A percentile compares a stretch with the other conserved stretches of the same genome.
phyloP scores from a whole-genome alignment of 1,284 basidiomycete genomes.

The Cerrena zonata region DNA sequence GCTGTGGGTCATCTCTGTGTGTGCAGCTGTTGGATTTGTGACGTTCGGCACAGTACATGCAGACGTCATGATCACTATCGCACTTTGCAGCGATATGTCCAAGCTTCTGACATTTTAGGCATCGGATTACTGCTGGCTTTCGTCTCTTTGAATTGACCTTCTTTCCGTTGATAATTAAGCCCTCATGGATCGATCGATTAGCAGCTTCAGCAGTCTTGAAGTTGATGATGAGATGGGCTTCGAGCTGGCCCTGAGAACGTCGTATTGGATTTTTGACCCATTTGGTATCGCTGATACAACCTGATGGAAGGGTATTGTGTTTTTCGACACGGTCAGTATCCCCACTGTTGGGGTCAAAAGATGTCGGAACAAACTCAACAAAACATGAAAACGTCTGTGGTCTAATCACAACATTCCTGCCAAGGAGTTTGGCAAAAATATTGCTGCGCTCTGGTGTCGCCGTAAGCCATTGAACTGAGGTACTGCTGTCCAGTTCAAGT shows the following conservation, averaged over 20 bases:
- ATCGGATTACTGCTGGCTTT: not conserved
- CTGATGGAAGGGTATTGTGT: not conserved
- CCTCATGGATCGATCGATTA: not conserved
- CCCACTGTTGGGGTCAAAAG: not conserved
- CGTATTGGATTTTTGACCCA: not conserved
- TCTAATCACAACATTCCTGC: too few species aligned
- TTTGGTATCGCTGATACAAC: not conserved
- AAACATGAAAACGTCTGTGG: not conserved
- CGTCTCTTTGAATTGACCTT: not conserved
- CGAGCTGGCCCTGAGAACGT: not conserved
- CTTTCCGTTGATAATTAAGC: not conserved
- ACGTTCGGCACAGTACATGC: not conserved
- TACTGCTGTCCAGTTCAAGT: too few species aligned
- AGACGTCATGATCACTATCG: not conserved
- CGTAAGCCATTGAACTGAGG: too few species aligned
- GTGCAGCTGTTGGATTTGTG: not conserved
- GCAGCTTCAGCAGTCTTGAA: not conserved
- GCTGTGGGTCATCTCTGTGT: not conserved
- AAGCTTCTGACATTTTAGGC: conserved; percentile 1
- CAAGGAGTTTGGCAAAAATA: too few species aligned
- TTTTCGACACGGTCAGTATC: not conserved
- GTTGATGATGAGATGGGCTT: not conserved
- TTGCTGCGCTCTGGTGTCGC: too few species aligned
- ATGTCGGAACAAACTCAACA: not conserved
- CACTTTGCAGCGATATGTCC: not conserved